Percentiles rank a stretch among this genome's conserved stretches.
Evolutionary conservation across 495 filamentous ascomycete species (phyloP).

Genomic region (Penicillium alfredii): DNA sequence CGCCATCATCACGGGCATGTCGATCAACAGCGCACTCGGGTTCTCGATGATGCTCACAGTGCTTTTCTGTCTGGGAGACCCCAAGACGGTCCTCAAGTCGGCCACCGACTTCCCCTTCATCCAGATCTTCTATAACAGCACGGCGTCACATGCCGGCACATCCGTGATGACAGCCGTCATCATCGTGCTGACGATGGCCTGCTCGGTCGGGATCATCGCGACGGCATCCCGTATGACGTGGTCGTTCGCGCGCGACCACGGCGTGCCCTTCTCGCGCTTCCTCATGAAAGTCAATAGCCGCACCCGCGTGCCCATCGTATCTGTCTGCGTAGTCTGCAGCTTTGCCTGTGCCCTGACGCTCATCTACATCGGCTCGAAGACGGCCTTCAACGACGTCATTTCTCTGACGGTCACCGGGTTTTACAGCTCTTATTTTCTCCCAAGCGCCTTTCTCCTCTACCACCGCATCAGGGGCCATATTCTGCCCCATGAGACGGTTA

Average conservation of each 20-base stretch:
- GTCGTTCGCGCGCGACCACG: constrained; percentile 49
- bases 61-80: constrained; percentile 35
- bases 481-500: constrained; percentile 23
- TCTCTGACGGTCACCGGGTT: constrained; percentile 37
- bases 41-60: constrained; percentile 37
- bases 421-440: constrained; percentile 38
- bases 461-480: constrained; percentile 27
- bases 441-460: constrained; percentile 35
- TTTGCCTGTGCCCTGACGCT: constrained; percentile 40
- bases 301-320: constrained; percentile 29
- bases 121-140: constrained; percentile 33
- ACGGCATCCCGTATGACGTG: constrained; percentile 48
- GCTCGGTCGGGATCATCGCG: constrained; percentile 33
- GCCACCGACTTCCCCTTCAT: constrained; percentile 44
- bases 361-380: constrained; percentile 44
- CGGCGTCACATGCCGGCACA: constrained; percentile 13
- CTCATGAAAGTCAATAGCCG: constrained; percentile 25
- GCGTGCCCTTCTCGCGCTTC: constrained; percentile 36
- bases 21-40: constrained; percentile 41
- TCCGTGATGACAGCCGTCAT: constrained; percentile 28
- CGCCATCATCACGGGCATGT: constrained; percentile 36
- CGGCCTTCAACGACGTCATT: constrained; percentile 45
- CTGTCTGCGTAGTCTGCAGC: constrained; percentile 30
- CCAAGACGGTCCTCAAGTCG: constrained; percentile 28
- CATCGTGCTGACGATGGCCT: constrained; percentile 29